Percentiles rank a stretch among this genome's conserved stretches.
These are phyloP conservation scores for Sporodiniella umbellata DNA, from an alignment of 371 early-diverging fungal genomes.

Conservation along the genomic window DNA sequence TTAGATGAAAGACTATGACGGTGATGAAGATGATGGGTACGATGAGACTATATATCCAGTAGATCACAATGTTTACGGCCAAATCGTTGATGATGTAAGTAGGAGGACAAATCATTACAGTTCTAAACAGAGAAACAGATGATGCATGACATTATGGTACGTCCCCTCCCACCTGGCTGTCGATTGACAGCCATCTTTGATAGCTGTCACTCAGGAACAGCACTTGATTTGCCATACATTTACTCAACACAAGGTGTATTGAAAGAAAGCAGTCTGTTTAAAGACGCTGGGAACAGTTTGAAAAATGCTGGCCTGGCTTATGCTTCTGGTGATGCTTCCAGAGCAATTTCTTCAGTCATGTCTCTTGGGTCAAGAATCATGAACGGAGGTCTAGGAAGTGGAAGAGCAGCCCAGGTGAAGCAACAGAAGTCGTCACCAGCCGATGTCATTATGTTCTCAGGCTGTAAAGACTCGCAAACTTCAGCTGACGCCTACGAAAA, in stretches of 20 bases:
- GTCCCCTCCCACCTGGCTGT: slow-evolving; percentile 77
- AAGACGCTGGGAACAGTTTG: slow-evolving; percentile 45
- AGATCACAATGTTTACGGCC: slow-evolving; percentile 74
- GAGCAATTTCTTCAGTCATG: slow-evolving; percentile 45
- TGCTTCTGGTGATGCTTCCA: slow-evolving; percentile 38
- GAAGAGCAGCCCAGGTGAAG: slow-evolving; percentile 35
- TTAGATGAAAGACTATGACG: slow-evolving; percentile 52
- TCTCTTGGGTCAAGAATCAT: slow-evolving; percentile 43
- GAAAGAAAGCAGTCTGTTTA: slow-evolving; percentile 47
- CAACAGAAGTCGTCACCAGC: slow-evolving; percentile 60
- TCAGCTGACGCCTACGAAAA: slow-evolving; percentile 78
- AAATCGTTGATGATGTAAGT: slow-evolving; percentile 82
- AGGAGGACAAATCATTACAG: background rate
- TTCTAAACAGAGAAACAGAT: slow-evolving; percentile 16
- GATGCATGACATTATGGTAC: slow-evolving; percentile 82
- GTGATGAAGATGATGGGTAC: slow-evolving; percentile 83
- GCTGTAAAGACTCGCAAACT: slow-evolving; percentile 88
- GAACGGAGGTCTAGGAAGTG: slow-evolving; percentile 30
- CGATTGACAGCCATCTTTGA: slow-evolving; percentile 86
- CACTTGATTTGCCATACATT: slow-evolving; percentile 83
- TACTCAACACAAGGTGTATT: slow-evolving; percentile 72
- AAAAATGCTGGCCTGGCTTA: slow-evolving; percentile 53
- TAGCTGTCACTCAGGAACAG: slow-evolving; percentile 85
- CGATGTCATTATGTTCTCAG: slow-evolving; percentile 86
- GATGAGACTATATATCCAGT: slow-evolving; percentile 63